Conservation (phyloP, 2,329 filamentous ascomycete genomes). For the Botrytis fragariae region DNA sequence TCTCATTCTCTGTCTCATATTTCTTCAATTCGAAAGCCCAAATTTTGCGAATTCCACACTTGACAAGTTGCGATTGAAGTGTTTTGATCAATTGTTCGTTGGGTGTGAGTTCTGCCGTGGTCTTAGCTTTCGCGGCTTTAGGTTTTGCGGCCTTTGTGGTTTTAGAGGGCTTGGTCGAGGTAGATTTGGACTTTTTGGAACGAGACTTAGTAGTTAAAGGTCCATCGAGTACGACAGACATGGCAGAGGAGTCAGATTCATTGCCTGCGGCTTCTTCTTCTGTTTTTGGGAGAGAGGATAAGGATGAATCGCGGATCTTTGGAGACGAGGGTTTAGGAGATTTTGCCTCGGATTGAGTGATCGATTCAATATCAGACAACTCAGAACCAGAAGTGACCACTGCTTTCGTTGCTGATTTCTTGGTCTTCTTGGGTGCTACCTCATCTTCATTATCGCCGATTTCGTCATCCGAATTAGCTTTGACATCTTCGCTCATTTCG, state of each 20-base stretch:
- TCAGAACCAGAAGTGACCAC: neutral
- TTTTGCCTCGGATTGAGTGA: constrained; percentile 2
- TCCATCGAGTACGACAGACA: constrained; percentile 75
- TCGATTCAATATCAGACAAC: constrained; percentile 11
- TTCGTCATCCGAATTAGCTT: neutral
- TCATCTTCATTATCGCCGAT: constrained; percentile 16
- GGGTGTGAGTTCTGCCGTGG: constrained; percentile 48
- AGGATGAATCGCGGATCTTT: constrained; percentile 20
- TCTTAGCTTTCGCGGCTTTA: constrained; percentile 42
- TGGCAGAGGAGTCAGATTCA: constrained; percentile 54
- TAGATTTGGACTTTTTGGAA: constrained; percentile 47
- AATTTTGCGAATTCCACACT: constrained; percentile 89
- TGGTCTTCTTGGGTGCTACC: neutral
- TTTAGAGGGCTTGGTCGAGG: constrained; percentile 36
- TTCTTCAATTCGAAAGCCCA: constrained; percentile 83
- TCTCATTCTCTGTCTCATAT: constrained; percentile 71
- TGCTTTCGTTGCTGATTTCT: neutral
- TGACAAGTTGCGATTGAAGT: constrained; percentile 79
- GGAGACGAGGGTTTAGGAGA: constrained; percentile 21
- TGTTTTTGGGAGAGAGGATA: constrained; percentile 11
- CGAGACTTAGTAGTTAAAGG: constrained; percentile 16
- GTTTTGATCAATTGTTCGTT: constrained; percentile 82
- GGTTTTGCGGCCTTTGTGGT: constrained; percentile 34
- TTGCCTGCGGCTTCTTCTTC: constrained; percentile 38
- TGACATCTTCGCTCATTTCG: constrained; percentile 24